These are phyloP conservation scores for Puccinia hordei DNA, from an alignment of 1,284 basidiomycete species.

Conservation along the genomic window DNA sequence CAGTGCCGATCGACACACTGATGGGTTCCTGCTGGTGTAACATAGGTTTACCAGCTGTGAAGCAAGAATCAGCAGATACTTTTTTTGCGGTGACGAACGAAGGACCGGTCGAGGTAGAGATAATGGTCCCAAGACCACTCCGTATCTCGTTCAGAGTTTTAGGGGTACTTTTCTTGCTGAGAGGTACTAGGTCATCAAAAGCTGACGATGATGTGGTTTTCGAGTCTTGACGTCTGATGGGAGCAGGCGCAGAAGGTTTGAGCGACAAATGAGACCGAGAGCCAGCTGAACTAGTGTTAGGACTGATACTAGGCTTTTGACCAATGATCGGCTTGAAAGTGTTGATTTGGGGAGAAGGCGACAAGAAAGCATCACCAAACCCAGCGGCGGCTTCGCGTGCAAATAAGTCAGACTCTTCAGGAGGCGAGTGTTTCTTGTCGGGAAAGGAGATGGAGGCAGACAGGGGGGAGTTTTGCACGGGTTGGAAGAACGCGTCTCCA, in stretches of 20 bases:
- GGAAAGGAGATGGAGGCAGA: not conserved
- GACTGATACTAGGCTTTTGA: too few relatives aligned
- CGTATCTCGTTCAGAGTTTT: slow-evolving; percentile 40
- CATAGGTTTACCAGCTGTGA: not conserved
- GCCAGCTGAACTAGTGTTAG: too few relatives aligned
- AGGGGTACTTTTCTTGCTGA: slow-evolving; percentile 1
- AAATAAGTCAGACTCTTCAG: slow-evolving; percentile 38
- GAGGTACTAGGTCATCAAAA: slow-evolving; percentile 42
- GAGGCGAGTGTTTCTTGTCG: slow-evolving; percentile 15
- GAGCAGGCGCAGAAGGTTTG: not conserved
- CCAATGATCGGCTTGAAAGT: not conserved
- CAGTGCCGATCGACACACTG: not conserved
- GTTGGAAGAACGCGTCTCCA: not conserved
- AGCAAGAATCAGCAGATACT: not conserved
- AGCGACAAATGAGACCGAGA: not conserved
- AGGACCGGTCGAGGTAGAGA: not conserved
- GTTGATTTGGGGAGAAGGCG: not conserved
- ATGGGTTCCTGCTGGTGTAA: not conserved
- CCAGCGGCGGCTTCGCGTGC: slow-evolving; percentile 48
- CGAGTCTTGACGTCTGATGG: not conserved
- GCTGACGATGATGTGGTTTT: slow-evolving; percentile 5
- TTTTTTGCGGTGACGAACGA: not conserved
- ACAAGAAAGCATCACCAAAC: slow-evolving; percentile 43
- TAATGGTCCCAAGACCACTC: not conserved
- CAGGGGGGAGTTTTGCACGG: not conserved